Conservation (phyloP, 768 basidiomycete genomes). For the Leucosporidium scottii region DNA sequence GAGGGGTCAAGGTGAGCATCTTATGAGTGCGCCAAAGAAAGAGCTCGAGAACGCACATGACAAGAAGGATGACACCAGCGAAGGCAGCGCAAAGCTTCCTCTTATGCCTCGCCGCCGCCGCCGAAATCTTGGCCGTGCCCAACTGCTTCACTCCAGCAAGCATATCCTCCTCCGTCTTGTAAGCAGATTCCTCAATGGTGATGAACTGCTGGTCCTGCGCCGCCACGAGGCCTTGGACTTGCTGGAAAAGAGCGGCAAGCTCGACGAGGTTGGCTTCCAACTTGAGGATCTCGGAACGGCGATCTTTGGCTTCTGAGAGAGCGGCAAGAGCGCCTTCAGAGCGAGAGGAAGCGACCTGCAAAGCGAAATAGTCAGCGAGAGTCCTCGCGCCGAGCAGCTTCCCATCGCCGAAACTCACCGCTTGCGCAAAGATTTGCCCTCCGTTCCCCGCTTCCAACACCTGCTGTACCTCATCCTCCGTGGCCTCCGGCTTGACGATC, state of each 20-base stretch:
- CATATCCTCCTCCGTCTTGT: not conserved
- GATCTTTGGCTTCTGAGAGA: not conserved
- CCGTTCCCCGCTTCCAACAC: not conserved
- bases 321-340: not conserved
- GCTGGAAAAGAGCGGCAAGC: not conserved
- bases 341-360: not conserved
- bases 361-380: too few species aligned
- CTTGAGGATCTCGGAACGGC: not conserved
- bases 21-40: not conserved
- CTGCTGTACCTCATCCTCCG: not conserved
- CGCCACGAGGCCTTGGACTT: not conserved
- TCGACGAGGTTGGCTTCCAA: not conserved
- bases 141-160: not conserved
- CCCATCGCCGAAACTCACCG: not conserved
- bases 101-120: not conserved
- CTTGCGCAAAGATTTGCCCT: not conserved
- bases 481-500: not conserved
- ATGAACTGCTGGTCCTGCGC: not conserved
- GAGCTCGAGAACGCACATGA: not conserved
- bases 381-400: not conserved
- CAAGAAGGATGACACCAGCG: not conserved
- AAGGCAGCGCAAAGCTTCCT: not conserved
- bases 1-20: not conserved
- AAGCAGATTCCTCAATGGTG: not conserved
- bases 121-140: not conserved